Conservation (phyloP, 2,329 filamentous ascomycete genomes). For the Ustilaginoidea virens region DNA sequence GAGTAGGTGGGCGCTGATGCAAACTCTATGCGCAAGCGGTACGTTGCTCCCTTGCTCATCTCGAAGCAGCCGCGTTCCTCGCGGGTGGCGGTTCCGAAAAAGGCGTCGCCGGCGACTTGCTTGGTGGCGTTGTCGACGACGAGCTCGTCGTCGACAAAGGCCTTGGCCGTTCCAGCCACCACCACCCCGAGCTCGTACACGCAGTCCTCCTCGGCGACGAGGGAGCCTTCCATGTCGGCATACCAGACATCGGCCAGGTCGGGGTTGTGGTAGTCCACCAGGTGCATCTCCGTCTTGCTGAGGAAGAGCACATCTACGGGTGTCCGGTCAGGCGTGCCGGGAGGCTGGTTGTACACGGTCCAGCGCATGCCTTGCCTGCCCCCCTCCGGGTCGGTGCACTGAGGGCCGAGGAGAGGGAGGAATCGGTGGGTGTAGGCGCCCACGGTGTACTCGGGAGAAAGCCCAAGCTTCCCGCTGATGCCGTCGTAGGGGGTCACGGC, state of each 20-base stretch:
- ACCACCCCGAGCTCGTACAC: constrained; percentile 51
- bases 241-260: constrained; percentile 41
- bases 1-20: constrained; percentile 42
- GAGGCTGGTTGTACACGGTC: constrained; percentile 45
- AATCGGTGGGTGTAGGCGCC: constrained; percentile 51
- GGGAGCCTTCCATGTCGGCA: constrained; percentile 43
- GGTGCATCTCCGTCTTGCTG: constrained; percentile 31
- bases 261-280: constrained; percentile 36
- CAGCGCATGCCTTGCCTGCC: constrained; percentile 45
- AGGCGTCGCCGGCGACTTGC: constrained; percentile 45
- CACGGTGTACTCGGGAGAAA: constrained; percentile 33
- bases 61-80: constrained; percentile 45
- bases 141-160: constrained; percentile 45
- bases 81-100: constrained; percentile 48
- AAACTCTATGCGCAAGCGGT: constrained; percentile 44
- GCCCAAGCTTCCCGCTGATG: constrained; percentile 38
- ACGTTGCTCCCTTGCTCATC: constrained; percentile 42
- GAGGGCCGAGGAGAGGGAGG: constrained; percentile 40
- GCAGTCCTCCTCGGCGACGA: constrained; percentile 43
- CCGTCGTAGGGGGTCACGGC: constrained; percentile 60
- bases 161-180: constrained; percentile 49
- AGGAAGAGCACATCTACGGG: constrained; percentile 34
- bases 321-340: constrained; percentile 28
- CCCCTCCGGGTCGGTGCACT: constrained; percentile 34
- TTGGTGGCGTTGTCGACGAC: constrained; percentile 52